Conservation (phyloP, 2,329 filamentous ascomycete genomes). For the Plenodomus lindquistii region DNA sequence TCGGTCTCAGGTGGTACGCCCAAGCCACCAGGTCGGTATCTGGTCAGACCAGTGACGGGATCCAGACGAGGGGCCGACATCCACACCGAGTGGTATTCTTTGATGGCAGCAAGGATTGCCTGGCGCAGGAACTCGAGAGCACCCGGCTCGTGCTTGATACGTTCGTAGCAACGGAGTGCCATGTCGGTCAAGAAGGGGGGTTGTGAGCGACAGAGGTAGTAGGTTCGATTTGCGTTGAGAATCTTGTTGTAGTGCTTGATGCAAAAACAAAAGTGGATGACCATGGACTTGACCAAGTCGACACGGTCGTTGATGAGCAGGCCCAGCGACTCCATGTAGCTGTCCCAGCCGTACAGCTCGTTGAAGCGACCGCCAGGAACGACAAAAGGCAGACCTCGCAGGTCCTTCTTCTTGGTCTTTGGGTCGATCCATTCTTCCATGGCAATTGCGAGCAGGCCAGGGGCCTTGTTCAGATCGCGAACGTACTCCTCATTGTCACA, state of each 20-base stretch:
- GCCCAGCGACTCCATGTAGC: conserved; percentile 95
- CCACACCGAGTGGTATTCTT: conserved; percentile 94
- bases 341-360: conserved; percentile 98
- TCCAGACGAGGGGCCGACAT: conserved; percentile 73
- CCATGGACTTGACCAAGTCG: conserved; percentile 91
- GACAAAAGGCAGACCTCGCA: conserved; percentile 88
- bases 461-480: conserved; percentile 80
- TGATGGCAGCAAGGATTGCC: conserved; percentile 88
- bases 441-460: conserved; percentile 84
- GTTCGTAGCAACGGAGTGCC: conserved; percentile 90
- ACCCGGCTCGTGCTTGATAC: conserved; percentile 83
- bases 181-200: conserved; percentile 98
- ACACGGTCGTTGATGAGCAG: conserved; percentile 83
- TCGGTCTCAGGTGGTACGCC: conserved; percentile 94
- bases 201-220: conserved; percentile 92
- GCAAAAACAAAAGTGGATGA: conserved; percentile 95
- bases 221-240: conserved; percentile 92
- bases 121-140: conserved; percentile 79
- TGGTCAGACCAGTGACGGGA: conserved; percentile 74
- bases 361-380: conserved; percentile 98
- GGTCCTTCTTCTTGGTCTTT: conserved; percentile 68
- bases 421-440: conserved; percentile 76
- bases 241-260: conserved; percentile 99
- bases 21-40: conserved; percentile 80
- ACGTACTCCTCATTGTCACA: conserved; percentile 81